Evolutionary conservation across 202 grass and related monocot genomes (phyloP).

Genomic region (Setaria italica): DNA sequence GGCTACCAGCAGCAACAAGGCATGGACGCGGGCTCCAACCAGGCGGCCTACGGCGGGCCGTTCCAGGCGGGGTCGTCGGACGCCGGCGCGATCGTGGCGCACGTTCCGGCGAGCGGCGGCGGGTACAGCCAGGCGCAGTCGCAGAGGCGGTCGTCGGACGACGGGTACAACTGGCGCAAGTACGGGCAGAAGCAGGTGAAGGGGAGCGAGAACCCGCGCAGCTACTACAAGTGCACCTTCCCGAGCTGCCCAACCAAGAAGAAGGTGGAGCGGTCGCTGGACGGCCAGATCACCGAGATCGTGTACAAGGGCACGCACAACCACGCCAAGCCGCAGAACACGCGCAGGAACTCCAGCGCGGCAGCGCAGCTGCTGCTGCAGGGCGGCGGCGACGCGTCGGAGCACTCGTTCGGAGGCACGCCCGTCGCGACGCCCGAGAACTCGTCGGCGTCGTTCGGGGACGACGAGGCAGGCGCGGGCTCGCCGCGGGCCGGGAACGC

Average conservation of each 20-base stretch:
- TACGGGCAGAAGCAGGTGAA: constrained; percentile 99
- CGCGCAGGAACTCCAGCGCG: constrained; percentile 59
- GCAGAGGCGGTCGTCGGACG: constrained; percentile 72
- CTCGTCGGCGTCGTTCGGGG: constrained; percentile 78
- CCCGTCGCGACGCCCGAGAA: constrained; percentile 72
- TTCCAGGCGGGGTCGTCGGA: constrained; percentile 57
- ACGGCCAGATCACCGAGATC: constrained; percentile 95
- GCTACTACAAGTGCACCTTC: constrained; percentile 98
- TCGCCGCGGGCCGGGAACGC: constrained; percentile 49
- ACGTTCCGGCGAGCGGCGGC: constrained; percentile 19
- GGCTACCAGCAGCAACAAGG: constrained; percentile 49
- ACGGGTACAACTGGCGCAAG: constrained; percentile 99
- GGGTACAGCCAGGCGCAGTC: constrained; percentile 37
- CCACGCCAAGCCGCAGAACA: constrained; percentile 83
- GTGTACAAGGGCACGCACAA: constrained; percentile 97
- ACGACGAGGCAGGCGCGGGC: constrained; percentile 67
- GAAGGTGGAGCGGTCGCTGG: constrained; percentile 92
- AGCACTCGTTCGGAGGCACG: constrained; percentile 58
- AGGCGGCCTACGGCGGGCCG: constrained; percentile 37
- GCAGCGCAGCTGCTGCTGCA: constrained; percentile 39
- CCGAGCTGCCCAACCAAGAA: constrained; percentile 95
- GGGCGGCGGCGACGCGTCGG: constrained; percentile 43
- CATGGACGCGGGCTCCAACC: constrained; percentile 37
- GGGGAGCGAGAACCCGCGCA: constrained; percentile 95
- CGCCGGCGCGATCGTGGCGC: constrained; percentile 16